A percentile compares a stretch with the other conserved stretches of the same genome.
These are phyloP conservation scores for Calvatia gigantea DNA, from an alignment of 768 basidiomycete species.

Conservation along the genomic window DNA sequence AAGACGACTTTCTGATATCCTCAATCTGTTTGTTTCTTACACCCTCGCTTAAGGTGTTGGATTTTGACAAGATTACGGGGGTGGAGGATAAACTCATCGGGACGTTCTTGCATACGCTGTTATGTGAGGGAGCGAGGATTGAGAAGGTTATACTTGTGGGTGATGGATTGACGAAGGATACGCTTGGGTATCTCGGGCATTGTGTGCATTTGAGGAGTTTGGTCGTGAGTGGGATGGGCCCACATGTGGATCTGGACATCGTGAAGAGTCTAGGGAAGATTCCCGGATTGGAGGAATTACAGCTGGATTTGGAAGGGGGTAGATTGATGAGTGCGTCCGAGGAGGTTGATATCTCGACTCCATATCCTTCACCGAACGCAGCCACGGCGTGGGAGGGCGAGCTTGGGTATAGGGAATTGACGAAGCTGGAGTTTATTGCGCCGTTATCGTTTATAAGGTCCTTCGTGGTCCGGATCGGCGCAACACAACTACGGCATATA, in stretches of 20 bases:
- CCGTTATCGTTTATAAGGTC: conserved; percentile 20
- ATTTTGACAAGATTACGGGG: conserved; percentile 25
- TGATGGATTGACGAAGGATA: conserved; percentile 23
- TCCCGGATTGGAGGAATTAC: conserved; percentile 22
- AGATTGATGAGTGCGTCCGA: conserved; percentile 8
- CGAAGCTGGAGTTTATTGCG: conserved; percentile 23
- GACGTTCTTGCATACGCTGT: conserved; percentile 26
- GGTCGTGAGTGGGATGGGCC: conserved; percentile 25
- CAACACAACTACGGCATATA: conserved; percentile 20
- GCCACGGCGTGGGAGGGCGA: conserved; percentile 14
- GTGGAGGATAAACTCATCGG: conserved; percentile 31
- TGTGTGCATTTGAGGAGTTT: conserved; percentile 21
- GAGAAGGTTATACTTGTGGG: conserved; percentile 23
- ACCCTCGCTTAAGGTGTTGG: conserved; percentile 24
- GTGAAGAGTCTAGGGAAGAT: conserved; percentile 22
- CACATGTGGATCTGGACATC: conserved; percentile 18
- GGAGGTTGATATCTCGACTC: neutral
- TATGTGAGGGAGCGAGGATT: conserved; percentile 23
- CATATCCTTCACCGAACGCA: neutral
- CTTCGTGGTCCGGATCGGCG: conserved; percentile 21
- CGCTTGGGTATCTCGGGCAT: conserved; percentile 19
- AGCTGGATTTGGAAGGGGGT: conserved; percentile 23
- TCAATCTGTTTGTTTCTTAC: conserved; percentile 32
- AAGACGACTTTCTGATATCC: conserved; percentile 28
- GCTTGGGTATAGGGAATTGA: conserved; percentile 24